phyloP scores from a whole-genome alignment of 2,329 filamentous ascomycete species.

The Fusarium penzigii region DNA sequence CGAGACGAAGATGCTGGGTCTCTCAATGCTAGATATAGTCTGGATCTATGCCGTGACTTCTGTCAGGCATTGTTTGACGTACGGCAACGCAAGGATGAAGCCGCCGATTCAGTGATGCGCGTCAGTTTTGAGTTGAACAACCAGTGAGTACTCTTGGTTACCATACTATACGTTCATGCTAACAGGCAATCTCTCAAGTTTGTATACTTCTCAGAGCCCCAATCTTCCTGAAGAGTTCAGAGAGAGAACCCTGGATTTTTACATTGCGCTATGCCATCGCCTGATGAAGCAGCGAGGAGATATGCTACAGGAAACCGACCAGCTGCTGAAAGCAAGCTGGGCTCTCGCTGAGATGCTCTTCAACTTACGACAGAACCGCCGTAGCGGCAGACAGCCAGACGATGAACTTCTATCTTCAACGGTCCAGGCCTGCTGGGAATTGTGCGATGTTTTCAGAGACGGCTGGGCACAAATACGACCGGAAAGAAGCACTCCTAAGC shows the following conservation, averaged over 20 bases:
- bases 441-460: constrained; percentile 90
- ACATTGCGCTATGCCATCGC: constrained; percentile 88
- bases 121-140: constrained; percentile 97
- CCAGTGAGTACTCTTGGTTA: constrained; percentile 55
- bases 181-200: constrained; percentile 40
- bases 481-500: constrained; percentile 81
- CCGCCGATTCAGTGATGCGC: constrained; percentile 80
- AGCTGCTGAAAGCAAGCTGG: constrained; percentile 85
- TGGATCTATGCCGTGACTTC: constrained; percentile 89
- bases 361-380: constrained; percentile 78
- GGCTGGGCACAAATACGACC: constrained; percentile 89
- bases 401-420: constrained; percentile 85
- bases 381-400: constrained; percentile 71
- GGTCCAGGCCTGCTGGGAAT: constrained; percentile 91
- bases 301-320: constrained; percentile 78
- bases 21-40: constrained; percentile 70
- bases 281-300: constrained; percentile 92
- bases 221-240: constrained; percentile 82
- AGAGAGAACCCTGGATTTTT: constrained; percentile 90
- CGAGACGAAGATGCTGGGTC: constrained; percentile 68
- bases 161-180: constrained; percentile 17
- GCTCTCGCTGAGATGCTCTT: constrained; percentile 90
- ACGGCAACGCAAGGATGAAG: constrained; percentile 73
- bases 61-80: constrained; percentile 91
- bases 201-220: constrained; percentile 86